Evolutionary conservation across 345 rosid species (phyloP).

Genomic region (Populus nigra): DNA sequence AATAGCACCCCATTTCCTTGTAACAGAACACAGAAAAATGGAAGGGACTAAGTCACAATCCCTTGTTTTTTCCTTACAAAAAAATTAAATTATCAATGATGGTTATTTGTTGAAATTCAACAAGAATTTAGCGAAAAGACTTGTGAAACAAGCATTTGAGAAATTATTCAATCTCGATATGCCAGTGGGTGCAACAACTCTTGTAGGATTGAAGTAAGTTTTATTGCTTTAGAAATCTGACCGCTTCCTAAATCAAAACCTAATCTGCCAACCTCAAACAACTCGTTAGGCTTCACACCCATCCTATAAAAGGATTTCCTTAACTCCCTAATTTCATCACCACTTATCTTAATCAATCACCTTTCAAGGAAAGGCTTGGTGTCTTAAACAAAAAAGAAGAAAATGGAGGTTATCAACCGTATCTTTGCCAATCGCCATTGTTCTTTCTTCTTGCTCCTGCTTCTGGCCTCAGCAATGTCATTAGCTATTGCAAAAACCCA

Average conservation of each 20-base stretch:
- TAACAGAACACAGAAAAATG: neutral
- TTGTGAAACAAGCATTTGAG: conserved; percentile 41
- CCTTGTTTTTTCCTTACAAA: neutral
- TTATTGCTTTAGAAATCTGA: conserved; percentile 1
- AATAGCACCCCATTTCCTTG: neutral
- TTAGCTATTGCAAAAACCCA: conserved; percentile 48
- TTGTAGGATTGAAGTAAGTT: conserved; percentile 34
- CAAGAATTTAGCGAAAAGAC: conserved; percentile 17
- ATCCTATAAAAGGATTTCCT: conserved; percentile 31
- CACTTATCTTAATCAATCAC: neutral
- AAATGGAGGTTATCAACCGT: conserved; percentile 19
- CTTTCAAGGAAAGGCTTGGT: neutral
- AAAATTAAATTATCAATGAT: neutral
- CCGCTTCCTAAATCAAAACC: conserved; percentile 47
- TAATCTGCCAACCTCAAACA: conserved; percentile 56
- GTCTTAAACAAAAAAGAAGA: neutral
- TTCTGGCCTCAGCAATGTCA: conserved; percentile 39
- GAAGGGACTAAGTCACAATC: neutral
- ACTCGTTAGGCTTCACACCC: conserved; percentile 17
- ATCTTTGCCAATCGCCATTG: neutral
- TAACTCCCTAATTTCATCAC: conserved; percentile 6
- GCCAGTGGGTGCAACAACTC: conserved; percentile 72
- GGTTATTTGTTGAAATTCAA: conserved; percentile 16
- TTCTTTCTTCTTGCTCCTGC: conserved; percentile 33
- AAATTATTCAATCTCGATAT: conserved; percentile 14